phyloP scores from a whole-genome alignment of 768 basidiomycete species.

The Lanmaoa rubissima region DNA sequence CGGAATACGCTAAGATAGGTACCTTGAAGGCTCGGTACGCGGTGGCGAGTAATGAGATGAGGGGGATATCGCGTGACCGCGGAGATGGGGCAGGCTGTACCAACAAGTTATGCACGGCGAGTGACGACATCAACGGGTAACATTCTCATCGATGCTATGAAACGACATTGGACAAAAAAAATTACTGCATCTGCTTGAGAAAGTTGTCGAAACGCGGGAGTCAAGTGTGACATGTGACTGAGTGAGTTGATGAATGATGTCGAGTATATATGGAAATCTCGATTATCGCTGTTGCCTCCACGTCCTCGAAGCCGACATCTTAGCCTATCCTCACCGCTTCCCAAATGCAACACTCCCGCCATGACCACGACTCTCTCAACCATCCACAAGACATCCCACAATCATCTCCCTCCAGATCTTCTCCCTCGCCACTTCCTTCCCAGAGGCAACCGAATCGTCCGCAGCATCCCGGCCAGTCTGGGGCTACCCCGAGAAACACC shows the following conservation, averaged over 20 bases:
- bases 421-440: background rate
- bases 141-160: too few species aligned
- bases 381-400: background rate
- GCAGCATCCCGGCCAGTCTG: constrained; percentile 15
- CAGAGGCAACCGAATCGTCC: constrained; percentile 18
- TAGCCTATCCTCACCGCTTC: background rate
- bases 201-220: too few species aligned
- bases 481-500: constrained; percentile 25
- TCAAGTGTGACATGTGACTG: constrained; percentile 21
- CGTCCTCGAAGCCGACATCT: constrained; percentile 8
- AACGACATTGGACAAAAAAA: too few species aligned
- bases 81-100: too few species aligned
- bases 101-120: too few species aligned
- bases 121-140: too few species aligned
- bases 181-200: too few species aligned
- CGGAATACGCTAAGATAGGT: background rate
- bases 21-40: too few species aligned
- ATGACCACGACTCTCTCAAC: constrained; percentile 12
- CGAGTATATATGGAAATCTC: constrained; percentile 36
- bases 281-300: constrained; percentile 31
- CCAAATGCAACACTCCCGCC: constrained; percentile 25
- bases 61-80: too few species aligned
- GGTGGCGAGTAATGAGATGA: too few species aligned
- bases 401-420: background rate
- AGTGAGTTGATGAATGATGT: background rate